Base-by-base conservation (phyloP, 2,329 filamentous ascomycete genomes). In the Sporothrix variecibatus region DNA sequence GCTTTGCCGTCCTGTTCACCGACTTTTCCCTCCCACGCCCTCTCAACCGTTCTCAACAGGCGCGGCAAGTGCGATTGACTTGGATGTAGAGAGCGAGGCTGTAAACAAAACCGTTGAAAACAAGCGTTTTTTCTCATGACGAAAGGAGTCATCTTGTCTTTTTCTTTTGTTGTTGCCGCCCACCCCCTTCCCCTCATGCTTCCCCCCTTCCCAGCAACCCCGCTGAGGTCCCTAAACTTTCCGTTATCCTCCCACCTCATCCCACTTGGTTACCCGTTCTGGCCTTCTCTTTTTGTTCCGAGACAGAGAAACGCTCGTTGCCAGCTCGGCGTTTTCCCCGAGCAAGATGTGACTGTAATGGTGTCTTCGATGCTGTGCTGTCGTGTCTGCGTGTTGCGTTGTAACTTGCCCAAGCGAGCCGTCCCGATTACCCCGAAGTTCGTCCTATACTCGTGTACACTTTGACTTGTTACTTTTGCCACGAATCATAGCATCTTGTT, bases 21-120 rank as follows among this genome's bases (percentile, higher is more conserved):
- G 67, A 69, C 67, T 69, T 69, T 69, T 69, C 34, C 43, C 46
- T 51, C 43, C 28, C 46, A 69, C 28, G 67, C 28, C 46, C 65
- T 69, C 43, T 51, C 64, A 31, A 34, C 56, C 62, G 5, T 28
- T 65, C 3, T 23, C 17, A 38, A 38, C 20, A n/a, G 43, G 43
- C n/a, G 62, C 38, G 62, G 62, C 38, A 43, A 67, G 60, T 65
- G 60, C 60, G 34, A 65, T n/a, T 40, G 20, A 43, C 40, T 11
- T 17, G 17, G 31, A 1, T 62, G 58, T 8, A 15, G 1, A 2
- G 58, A 34, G 20, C 20, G 60, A 43, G 60, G 34, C 60, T 65
- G 60, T 15, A 43, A 65, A 43, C 60, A 34, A 34, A 34, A 34
- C 1, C 0, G 53, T 58, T 28, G 34, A 34, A 58, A 58, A 17